A percentile compares a stretch with the other conserved stretches of the same genome.
These are phyloP conservation scores for Saccharata proteae DNA, from an alignment of 2,329 filamentous ascomycete species.

Conservation along the genomic window DNA sequence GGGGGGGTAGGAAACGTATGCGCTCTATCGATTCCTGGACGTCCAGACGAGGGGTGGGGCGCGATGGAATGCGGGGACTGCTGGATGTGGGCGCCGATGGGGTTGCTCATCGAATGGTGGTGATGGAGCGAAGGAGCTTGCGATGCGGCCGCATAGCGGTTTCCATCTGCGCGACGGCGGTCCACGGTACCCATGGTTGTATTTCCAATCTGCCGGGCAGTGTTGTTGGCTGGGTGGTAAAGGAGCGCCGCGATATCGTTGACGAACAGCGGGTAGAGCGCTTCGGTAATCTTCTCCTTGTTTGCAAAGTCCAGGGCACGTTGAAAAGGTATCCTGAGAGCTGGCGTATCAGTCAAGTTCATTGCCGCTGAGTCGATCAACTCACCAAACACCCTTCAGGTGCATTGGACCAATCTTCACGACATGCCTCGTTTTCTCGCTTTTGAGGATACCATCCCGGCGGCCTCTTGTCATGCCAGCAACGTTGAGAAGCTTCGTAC, in stretches of 20 bases:
- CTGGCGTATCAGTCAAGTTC: conserved; percentile 10
- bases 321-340: conserved; percentile 94
- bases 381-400: conserved; percentile 91
- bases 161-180: conserved; percentile 50
- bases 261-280: conserved; percentile 90
- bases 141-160: conserved; percentile 46
- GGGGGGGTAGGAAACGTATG: conserved; percentile 92
- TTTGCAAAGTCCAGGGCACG: conserved; percentile 97
- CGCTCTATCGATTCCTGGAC: conserved; percentile 69
- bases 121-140: conserved; percentile 60
- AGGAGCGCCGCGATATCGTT: conserved; percentile 91
- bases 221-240: conserved; percentile 88
- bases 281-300: conserved; percentile 97
- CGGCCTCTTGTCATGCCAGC: conserved; percentile 96
- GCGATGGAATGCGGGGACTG: conserved; percentile 57
- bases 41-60: conserved; percentile 42
- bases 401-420: conserved; percentile 99
- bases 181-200: conserved; percentile 64
- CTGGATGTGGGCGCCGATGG: conserved; percentile 47
- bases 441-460: conserved; percentile 92
- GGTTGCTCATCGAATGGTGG: conserved; percentile 54
- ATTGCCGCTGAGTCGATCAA: not conserved
- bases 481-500: conserved; percentile 94
- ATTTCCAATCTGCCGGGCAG: conserved; percentile 43
- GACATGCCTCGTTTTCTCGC: conserved; percentile 90